phyloP scores from a whole-genome alignment of 805 yeast species.

The Zygoascus ofunaensis region DNA sequence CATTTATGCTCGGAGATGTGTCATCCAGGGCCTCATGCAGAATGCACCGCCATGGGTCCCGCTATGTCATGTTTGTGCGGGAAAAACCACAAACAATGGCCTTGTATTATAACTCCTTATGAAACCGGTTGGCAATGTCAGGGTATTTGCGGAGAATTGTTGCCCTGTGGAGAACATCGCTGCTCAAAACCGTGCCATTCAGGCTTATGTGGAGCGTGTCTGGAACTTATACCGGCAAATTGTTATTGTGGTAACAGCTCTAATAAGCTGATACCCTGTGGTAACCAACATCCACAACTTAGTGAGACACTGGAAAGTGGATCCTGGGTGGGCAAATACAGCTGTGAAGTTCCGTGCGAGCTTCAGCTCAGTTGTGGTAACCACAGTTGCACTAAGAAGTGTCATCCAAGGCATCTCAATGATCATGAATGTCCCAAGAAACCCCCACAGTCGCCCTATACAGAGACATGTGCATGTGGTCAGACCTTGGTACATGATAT shows the following conservation, averaged over 20 bases:
- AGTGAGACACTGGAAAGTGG: constrained; percentile 17
- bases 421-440: constrained; percentile 49
- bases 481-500: constrained; percentile 40
- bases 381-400: constrained; percentile 42
- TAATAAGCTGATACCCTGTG: constrained; percentile 19
- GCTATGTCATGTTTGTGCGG: constrained; percentile 69
- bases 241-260: constrained; percentile 72
- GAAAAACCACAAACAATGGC: constrained; percentile 49
- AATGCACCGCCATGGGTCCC: constrained; percentile 74
- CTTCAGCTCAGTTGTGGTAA: constrained; percentile 53
- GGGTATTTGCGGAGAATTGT: constrained; percentile 45
- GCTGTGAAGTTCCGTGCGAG: constrained; percentile 39
- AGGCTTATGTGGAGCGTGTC: constrained; percentile 78
- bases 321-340: constrained; percentile 44
- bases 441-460: constrained; percentile 35
- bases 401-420: constrained; percentile 44
- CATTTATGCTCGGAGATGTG: constrained; percentile 71
- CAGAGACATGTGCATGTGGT: constrained; percentile 77
- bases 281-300: constrained; percentile 10
- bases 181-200: constrained; percentile 60
- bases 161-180: constrained; percentile 66
- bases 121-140: constrained; percentile 58
- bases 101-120: constrained; percentile 66
- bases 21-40: constrained; percentile 84
- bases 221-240: constrained; percentile 35